Evolutionary conservation across 2,329 filamentous ascomycete species (phyloP).

Genomic region (Fusarium ramigenum): DNA sequence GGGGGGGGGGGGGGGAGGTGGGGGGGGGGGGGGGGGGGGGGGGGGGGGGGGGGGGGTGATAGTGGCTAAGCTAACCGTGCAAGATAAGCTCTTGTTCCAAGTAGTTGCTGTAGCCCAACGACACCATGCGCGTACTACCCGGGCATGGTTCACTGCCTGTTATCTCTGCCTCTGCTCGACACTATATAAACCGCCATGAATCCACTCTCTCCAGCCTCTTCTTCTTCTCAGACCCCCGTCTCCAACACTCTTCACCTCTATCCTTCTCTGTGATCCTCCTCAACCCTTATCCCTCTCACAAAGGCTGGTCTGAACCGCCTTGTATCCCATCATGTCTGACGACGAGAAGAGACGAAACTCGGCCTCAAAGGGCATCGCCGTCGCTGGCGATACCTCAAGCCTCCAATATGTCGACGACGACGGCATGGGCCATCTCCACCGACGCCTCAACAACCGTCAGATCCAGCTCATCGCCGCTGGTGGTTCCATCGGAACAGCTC

Average conservation of each 20-base stretch:
- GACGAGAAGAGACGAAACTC: constrained; percentile 27
- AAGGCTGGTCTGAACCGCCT: background rate
- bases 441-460: constrained; percentile 31
- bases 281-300: background rate
- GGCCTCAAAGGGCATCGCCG: constrained; percentile 3
- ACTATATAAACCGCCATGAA: constrained; percentile 22
- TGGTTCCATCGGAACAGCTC: constrained; percentile 34
- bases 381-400: constrained; percentile 13
- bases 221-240: background rate
- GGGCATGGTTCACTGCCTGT: background rate
- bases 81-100: constrained; percentile 10
- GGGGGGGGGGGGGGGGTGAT: no score
- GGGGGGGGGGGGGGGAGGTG: no score
- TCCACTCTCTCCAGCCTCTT: background rate
- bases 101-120: background rate
- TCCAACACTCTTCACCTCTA: background rate
- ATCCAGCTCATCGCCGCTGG: constrained; percentile 44
- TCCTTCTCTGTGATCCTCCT: background rate
- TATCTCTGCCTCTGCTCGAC: constrained; percentile 10
- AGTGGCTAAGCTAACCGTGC: background rate
- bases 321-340: constrained; percentile 18
- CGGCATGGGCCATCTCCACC: constrained; percentile 31
- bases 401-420: background rate
- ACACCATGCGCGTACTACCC: constrained; percentile 2
- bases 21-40: no score